These are phyloP conservation scores for Paradendryphiella salina DNA, from an alignment of 2,329 filamentous ascomycete genomes.

Conservation along the genomic window DNA sequence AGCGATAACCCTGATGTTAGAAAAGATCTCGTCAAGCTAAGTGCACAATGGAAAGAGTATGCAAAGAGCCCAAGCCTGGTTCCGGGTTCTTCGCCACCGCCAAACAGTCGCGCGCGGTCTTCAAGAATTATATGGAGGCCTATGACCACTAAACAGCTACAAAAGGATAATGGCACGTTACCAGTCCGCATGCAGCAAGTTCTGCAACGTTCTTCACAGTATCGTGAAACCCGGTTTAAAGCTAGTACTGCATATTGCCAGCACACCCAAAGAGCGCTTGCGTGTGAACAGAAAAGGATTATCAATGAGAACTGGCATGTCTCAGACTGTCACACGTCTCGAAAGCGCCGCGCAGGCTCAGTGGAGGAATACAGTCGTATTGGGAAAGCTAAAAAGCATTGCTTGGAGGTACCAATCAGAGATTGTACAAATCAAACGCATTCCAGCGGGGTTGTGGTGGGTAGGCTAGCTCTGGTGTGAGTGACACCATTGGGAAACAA, in stretches of 20 bases:
- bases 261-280: neutral
- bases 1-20: slow-evolving; percentile 20
- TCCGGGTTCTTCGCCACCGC: neutral
- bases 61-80: neutral
- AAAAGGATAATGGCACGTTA: slow-evolving; percentile 21
- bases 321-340: neutral
- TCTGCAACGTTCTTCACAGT: neutral
- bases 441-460: too few relatives aligned
- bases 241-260: neutral
- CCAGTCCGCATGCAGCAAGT: slow-evolving; percentile 12
- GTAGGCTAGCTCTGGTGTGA: too few relatives aligned
- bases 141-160: slow-evolving; percentile 16
- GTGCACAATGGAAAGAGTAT: slow-evolving; percentile 10
- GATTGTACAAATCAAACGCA: too few relatives aligned
- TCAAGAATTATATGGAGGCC: slow-evolving; percentile 13
- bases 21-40: slow-evolving; percentile 17
- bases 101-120: neutral
- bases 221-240: neutral
- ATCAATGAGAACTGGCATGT: neutral
- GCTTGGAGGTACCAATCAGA: neutral
- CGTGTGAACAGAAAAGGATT: neutral
- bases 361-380: neutral
- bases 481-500: too few relatives aligned
- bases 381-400: neutral
- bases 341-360: slow-evolving; percentile 1